Evolutionary conservation across 441 rosid genomes (phyloP).

Genomic region (Pelargonium myrrhifolium): DNA sequence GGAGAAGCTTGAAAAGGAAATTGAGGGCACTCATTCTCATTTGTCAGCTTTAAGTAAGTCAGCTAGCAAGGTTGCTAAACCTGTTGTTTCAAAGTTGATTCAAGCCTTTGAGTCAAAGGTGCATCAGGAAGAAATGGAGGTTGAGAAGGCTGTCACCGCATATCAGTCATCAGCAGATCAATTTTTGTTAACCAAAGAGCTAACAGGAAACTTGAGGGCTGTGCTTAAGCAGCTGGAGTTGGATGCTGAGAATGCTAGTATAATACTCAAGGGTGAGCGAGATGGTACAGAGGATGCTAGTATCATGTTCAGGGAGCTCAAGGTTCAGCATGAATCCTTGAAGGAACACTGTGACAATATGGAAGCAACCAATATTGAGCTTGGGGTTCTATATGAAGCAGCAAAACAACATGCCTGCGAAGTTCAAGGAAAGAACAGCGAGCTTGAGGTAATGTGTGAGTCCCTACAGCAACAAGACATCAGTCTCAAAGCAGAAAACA

Average conservation of each 20-base stretch:
- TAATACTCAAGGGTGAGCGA: constrained; percentile 36
- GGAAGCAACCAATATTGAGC: constrained; percentile 56
- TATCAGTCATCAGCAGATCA: constrained; percentile 37
- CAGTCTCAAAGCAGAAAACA: constrained; percentile 43
- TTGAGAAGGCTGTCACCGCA: constrained; percentile 32
- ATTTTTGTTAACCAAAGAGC: constrained; percentile 40
- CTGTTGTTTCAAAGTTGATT: constrained; percentile 74
- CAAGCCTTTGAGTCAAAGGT: constrained; percentile 77
- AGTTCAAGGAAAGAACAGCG: constrained; percentile 38
- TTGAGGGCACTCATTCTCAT: constrained; percentile 45
- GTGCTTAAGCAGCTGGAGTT: constrained; percentile 46
- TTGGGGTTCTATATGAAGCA: constrained; percentile 57
- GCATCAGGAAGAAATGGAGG: constrained; percentile 52
- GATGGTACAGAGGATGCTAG: constrained; percentile 35
- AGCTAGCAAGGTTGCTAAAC: constrained; percentile 37
- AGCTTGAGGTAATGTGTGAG: constrained; percentile 47
- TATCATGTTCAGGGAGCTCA: constrained; percentile 36
- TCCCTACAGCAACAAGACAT: constrained; percentile 36
- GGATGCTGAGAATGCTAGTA: constrained; percentile 44
- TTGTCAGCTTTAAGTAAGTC: constrained; percentile 30
- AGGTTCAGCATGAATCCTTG: constrained; percentile 42
- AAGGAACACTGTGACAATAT: constrained; percentile 39
- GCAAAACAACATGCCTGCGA: constrained; percentile 41
- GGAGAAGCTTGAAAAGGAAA: constrained; percentile 55
- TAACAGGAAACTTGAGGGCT: constrained; percentile 43